These are phyloP conservation scores for Crithidia expoeki DNA, from an alignment of 208 protist genomes.

Conservation along the genomic window DNA sequence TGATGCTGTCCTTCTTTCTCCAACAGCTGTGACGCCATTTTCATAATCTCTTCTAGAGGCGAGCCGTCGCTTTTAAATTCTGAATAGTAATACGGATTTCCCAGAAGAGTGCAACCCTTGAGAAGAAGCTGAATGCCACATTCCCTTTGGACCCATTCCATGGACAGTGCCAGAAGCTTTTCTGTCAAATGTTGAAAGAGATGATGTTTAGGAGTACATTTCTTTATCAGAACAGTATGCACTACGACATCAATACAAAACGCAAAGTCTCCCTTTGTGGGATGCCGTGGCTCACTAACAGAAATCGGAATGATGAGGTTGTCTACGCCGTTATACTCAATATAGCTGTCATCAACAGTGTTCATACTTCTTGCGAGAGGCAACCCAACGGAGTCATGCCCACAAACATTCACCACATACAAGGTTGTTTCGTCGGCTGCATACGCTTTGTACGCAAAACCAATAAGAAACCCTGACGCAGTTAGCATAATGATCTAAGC, in stretches of 20 bases:
- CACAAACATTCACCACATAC: constrained; percentile 85
- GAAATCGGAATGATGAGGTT: constrained; percentile 89
- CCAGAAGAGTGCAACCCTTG: constrained; percentile 47
- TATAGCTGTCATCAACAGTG: constrained; percentile 51
- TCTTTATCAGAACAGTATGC: constrained; percentile 63
- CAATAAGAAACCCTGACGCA: constrained; percentile 18
- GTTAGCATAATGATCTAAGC: constrained; percentile 17
- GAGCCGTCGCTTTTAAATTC: neutral
- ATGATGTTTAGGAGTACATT: constrained; percentile 42
- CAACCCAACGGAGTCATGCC: constrained; percentile 63
- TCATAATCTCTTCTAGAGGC: constrained; percentile 26
- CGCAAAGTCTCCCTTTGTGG: constrained; percentile 24
- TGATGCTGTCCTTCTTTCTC: constrained; percentile 21
- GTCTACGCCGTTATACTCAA: constrained; percentile 82
- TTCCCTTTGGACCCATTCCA: constrained; percentile 85
- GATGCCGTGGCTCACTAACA: constrained; percentile 46
- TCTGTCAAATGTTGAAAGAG: constrained; percentile 67
- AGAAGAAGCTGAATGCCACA: constrained; percentile 57
- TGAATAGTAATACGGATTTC: constrained; percentile 43
- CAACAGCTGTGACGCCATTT: constrained; percentile 28
- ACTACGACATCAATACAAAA: constrained; percentile 83
- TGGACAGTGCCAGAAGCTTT: constrained; percentile 55
- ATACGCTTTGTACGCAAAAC: constrained; percentile 47
- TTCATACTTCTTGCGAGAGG: constrained; percentile 79
- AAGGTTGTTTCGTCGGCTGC: constrained; percentile 47